phyloP scores from a whole-genome alignment of 2,329 filamentous ascomycete genomes.

The Zymoseptoria tritici region DNA sequence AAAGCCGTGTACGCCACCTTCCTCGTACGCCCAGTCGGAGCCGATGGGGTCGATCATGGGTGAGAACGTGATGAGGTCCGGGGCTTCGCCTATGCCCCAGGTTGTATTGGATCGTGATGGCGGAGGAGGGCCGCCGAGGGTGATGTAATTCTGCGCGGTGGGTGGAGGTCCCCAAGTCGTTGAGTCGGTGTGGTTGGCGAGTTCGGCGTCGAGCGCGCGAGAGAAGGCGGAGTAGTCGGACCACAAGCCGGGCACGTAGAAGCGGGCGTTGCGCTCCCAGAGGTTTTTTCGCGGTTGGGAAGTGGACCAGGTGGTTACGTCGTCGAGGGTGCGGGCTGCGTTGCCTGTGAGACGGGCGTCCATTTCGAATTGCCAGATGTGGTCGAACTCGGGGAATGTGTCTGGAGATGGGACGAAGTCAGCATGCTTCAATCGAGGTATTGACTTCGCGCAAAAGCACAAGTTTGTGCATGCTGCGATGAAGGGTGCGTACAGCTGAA shows the following conservation, averaged over 20 bases:
- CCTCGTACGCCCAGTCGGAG: conserved; percentile 61
- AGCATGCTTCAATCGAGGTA: background rate
- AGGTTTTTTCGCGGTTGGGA: conserved; percentile 60
- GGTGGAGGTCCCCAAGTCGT: conserved; percentile 55
- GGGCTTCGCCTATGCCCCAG: conserved; percentile 67
- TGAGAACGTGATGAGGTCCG: conserved; percentile 62
- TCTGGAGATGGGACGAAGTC: conserved; percentile 9
- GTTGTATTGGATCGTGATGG: conserved; percentile 57
- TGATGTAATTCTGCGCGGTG: conserved; percentile 44
- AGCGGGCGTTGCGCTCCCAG: conserved; percentile 65
- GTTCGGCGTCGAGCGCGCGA: conserved; percentile 38
- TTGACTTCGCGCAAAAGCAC: background rate
- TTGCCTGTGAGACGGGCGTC: conserved; percentile 69
- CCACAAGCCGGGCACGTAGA: conserved; percentile 62
- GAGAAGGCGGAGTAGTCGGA: conserved; percentile 3
- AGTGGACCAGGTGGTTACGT: conserved; percentile 45
- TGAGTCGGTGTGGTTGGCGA: conserved; percentile 44
- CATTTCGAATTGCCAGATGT: conserved; percentile 77
- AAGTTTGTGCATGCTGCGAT: background rate
- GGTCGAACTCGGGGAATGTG: conserved; percentile 40
- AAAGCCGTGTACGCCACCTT: conserved; percentile 57
- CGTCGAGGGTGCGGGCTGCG: conserved; percentile 46
- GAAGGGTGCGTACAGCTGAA: conserved; percentile 26
- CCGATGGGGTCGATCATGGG: conserved; percentile 65
- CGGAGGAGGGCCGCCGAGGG: conserved; percentile 41